Base-by-base conservation (phyloP, 2,329 filamentous ascomycete species). In the Ophiosphaerella herpotricha region DNA sequence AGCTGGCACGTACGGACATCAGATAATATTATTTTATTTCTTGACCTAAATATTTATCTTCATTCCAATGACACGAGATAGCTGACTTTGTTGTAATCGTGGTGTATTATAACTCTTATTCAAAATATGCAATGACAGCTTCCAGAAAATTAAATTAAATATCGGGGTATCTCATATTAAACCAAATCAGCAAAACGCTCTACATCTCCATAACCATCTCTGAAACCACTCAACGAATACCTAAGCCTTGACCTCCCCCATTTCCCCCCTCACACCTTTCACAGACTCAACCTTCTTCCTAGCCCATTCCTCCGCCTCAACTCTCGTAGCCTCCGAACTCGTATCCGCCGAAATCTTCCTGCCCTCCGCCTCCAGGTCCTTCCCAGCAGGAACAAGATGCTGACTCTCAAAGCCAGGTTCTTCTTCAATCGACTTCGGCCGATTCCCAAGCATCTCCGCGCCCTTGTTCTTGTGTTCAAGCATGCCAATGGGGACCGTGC, bases 401-500 rank as follows among this genome's bases (percentile, higher is more conserved):
- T 47, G 24, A 16, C 50, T 39, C 0, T 51, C 54, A 2, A 57
- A 13, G 2, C 47, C 43, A 7, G 55, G 35, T 1, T 46, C 43
- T 26, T 52, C 44, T 33, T 54, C 29, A n/a, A 50, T 46, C 6
- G 14, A 29, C 12, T 46, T 14, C 8, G 44, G 48, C 16, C 41
- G 14, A 13, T n/a, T 37, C 6, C 35, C 8, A 13, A 34, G 42
- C 11, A 50, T 39, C 23, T 42, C 34, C 8, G 40, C 39, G 9
- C 23, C 39, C 6, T 50, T 43, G 18, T 48, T 32, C 12, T 37
- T 29, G 21, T 45, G 48, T 34, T 58, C 57, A 4, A 50, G 32
- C 2, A 32, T 46, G 1, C 52, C 56, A 29, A 51, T 54, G 7
- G 62, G 62, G 9, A 58, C 55, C 9, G 62, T 65, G 23, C 48